A percentile compares a stretch with the other conserved stretches of the same genome.
Evolutionary conservation across 1,284 basidiomycete species (phyloP).

Genomic region (Ganoderma lingzhi): DNA sequence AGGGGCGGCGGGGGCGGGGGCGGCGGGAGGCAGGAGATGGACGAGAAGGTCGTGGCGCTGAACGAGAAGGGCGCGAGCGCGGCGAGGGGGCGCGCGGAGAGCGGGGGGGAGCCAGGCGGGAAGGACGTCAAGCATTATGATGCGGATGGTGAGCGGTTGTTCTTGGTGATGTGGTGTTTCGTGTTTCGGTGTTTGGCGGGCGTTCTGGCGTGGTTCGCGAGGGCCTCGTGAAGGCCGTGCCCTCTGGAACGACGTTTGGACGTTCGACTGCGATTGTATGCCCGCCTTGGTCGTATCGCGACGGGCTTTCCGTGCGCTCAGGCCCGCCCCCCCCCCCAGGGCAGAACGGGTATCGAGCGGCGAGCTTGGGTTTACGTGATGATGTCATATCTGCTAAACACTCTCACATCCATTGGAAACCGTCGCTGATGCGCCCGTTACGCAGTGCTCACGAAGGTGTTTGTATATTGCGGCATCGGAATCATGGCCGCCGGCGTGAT

Average conservation of each 20-base stretch:
- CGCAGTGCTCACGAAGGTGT: conserved; percentile 88
- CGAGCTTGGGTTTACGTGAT: no score
- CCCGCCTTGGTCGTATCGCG: no score
- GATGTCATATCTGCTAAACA: no score
- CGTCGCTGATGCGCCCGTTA: background rate
- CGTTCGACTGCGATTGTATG: no score
- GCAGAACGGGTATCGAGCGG: no score
- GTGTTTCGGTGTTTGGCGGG: no score
- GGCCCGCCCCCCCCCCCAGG: no score
- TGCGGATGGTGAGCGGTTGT: conserved; percentile 70
- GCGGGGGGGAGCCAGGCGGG: conserved; percentile 38
- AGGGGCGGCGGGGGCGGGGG: conserved; percentile 14
- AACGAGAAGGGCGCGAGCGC: conserved; percentile 16
- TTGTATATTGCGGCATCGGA: conserved; percentile 90
- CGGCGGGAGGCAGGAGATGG: conserved; percentile 16
- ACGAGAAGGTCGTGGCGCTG: conserved; percentile 19
- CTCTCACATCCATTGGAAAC: background rate
- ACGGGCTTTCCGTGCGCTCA: no score
- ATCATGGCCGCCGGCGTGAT: conserved; percentile 68
- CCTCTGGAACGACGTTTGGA: no score
- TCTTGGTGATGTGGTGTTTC: no score
- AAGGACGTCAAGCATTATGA: conserved; percentile 77
- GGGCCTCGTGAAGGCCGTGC: no score
- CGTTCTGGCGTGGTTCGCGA: no score
- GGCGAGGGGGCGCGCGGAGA: conserved; percentile 43